phyloP scores from a whole-genome alignment of 768 basidiomycete species.

The Trametopsis cervina region DNA sequence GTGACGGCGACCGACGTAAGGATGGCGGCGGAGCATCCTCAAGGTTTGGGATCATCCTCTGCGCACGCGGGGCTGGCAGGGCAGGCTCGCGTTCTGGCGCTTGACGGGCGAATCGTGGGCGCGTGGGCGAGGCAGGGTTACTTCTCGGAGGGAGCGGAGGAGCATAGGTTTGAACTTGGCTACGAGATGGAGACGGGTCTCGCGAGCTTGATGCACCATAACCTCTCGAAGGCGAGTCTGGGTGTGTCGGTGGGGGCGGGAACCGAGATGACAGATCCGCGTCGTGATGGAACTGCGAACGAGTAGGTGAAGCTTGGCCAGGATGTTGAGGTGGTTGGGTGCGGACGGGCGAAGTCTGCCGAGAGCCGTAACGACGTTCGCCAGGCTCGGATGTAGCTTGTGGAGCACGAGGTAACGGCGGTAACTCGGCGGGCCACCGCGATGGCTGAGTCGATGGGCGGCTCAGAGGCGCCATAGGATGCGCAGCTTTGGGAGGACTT shows the following conservation, averaged over 20 bases:
- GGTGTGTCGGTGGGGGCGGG: slow-evolving; percentile 1
- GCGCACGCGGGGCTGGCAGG: slow-evolving; percentile 14
- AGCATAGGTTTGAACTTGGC: neutral
- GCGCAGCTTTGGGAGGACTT: slow-evolving; percentile 11
- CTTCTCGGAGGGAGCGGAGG: neutral
- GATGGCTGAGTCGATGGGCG: slow-evolving; percentile 2
- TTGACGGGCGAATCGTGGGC: slow-evolving; percentile 1
- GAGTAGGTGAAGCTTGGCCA: slow-evolving; percentile 2
- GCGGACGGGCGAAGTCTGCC: neutral
- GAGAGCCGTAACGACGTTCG: neutral
- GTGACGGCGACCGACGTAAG: slow-evolving; percentile 31
- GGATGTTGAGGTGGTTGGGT: slow-evolving; percentile 3
- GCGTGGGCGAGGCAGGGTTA: slow-evolving; percentile 7
- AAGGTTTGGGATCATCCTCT: slow-evolving; percentile 26
- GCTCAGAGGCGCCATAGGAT: slow-evolving; percentile 2
- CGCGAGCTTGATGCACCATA: neutral
- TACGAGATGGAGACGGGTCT: neutral
- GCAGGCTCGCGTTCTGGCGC: slow-evolving; percentile 4
- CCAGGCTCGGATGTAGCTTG: neutral
- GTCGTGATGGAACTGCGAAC: neutral
- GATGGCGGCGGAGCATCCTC: slow-evolving; percentile 40
- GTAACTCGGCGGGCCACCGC: slow-evolving; percentile 19
- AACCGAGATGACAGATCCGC: neutral
- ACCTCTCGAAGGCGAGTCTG: slow-evolving; percentile 1
- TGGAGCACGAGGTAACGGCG: slow-evolving; percentile 17